These are phyloP conservation scores for Pythium biforme DNA, from an alignment of 352 stramenopile species.

Conservation along the genomic window DNA sequence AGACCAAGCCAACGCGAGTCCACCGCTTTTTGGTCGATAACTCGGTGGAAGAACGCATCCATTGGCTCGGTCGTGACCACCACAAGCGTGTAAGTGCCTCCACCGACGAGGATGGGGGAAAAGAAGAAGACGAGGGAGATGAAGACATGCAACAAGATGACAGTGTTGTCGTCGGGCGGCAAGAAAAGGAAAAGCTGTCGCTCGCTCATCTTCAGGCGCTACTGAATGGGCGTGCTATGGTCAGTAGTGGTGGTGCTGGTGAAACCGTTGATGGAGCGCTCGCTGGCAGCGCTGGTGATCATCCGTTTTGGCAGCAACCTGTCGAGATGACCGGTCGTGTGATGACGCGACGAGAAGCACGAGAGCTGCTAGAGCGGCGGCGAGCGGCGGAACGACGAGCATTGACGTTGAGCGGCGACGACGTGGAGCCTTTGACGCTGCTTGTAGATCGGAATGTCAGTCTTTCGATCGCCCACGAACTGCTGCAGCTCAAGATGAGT, in stretches of 20 bases:
- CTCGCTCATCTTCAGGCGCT: slow-evolving; percentile 49
- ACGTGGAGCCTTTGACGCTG: slow-evolving; percentile 15
- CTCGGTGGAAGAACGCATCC: slow-evolving; percentile 90
- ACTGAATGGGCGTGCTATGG: slow-evolving; percentile 28
- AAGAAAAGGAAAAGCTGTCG: slow-evolving; percentile 58
- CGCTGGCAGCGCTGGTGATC: not conserved
- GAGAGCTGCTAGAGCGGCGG: slow-evolving; percentile 38
- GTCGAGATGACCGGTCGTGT: slow-evolving; percentile 42
- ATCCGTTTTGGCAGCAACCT: slow-evolving; percentile 45
- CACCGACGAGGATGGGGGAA: slow-evolving; percentile 3
- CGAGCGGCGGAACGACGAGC: slow-evolving; percentile 31
- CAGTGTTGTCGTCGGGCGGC: slow-evolving; percentile 36
- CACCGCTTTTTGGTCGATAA: slow-evolving; percentile 88
- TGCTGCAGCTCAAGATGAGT: slow-evolving; percentile 18
- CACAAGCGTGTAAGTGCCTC: not conserved
- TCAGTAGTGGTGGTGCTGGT: not conserved
- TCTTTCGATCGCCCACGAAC: slow-evolving; percentile 10
- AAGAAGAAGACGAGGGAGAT: slow-evolving; percentile 22
- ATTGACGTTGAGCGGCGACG: not conserved
- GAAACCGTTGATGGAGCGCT: not conserved
- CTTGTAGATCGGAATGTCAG: slow-evolving; percentile 8
- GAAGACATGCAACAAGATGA: slow-evolving; percentile 29
- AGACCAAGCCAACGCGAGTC: slow-evolving; percentile 78
- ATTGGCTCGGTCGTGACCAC: slow-evolving; percentile 35
- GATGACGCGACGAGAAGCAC: slow-evolving; percentile 31